A percentile compares a stretch with the other conserved stretches of the same genome.
These are phyloP conservation scores for Ceratocystis harringtonii DNA, from an alignment of 2,329 filamentous ascomycete species.

Conservation along the genomic window DNA sequence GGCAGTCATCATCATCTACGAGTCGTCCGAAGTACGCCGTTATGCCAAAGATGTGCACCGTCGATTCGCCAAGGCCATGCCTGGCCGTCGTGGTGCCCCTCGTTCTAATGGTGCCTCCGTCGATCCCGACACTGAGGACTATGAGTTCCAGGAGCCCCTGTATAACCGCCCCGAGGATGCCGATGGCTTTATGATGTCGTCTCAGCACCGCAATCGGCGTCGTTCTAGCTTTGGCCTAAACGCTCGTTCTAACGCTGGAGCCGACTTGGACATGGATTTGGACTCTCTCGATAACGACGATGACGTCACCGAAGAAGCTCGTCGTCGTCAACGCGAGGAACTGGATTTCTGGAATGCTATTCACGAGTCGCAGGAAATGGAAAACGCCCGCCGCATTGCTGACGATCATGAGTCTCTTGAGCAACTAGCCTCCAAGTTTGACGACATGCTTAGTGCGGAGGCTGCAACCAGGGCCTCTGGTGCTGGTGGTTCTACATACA, in stretches of 20 bases:
- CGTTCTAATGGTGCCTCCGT: neutral
- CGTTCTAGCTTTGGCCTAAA: constrained; percentile 22
- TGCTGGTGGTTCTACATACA: constrained; percentile 42
- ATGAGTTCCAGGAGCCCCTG: constrained; percentile 32
- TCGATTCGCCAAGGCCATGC: constrained; percentile 42
- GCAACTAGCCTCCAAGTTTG: constrained; percentile 34
- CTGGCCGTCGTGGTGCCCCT: constrained; percentile 30
- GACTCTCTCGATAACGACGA: constrained; percentile 23
- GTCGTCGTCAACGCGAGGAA: constrained; percentile 47
- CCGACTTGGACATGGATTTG: neutral
- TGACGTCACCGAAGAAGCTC: constrained; percentile 47
- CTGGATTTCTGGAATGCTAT: constrained; percentile 50
- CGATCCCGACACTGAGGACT: constrained; percentile 34
- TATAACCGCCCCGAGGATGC: constrained; percentile 54
- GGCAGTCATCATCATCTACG: constrained; percentile 45
- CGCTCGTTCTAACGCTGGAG: constrained; percentile 21
- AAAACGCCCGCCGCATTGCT: constrained; percentile 18
- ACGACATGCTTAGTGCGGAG: constrained; percentile 43
- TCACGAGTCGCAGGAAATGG: constrained; percentile 34
- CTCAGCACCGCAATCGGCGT: constrained; percentile 26
- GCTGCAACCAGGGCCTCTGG: constrained; percentile 37
- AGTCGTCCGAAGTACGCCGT: constrained; percentile 47
- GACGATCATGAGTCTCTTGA: constrained; percentile 18
- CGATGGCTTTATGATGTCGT: constrained; percentile 44
- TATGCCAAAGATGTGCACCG: constrained; percentile 46